Conservation (phyloP, 2,329 filamentous ascomycete species). For the Trichoderma pleuroti region DNA sequence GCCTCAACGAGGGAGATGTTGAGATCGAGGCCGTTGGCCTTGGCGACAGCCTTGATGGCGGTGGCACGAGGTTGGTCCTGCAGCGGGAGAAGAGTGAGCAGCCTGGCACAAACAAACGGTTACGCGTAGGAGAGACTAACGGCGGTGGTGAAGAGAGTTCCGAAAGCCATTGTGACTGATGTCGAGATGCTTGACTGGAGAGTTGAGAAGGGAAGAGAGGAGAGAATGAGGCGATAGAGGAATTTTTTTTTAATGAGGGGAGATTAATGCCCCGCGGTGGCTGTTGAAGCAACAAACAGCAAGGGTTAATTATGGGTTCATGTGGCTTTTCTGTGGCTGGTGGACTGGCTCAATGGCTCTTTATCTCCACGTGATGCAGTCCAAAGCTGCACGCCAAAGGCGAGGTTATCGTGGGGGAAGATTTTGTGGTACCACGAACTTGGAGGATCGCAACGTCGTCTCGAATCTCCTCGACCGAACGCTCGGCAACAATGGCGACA, state of each 20-base stretch:
- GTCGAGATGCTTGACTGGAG: slow-evolving; percentile 21
- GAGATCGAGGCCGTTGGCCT: slow-evolving; percentile 93
- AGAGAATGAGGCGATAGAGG: slow-evolving; percentile 23
- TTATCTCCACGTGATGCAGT: slow-evolving; percentile 26
- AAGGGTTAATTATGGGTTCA: not conserved
- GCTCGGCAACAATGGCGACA: slow-evolving; percentile 34
- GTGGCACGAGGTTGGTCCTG: slow-evolving; percentile 88
- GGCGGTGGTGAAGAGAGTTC: slow-evolving; percentile 88
- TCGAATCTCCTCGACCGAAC: slow-evolving; percentile 24
- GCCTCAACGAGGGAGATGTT: slow-evolving; percentile 74
- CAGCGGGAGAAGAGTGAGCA: slow-evolving; percentile 27
- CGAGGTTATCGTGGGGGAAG: slow-evolving; percentile 9
- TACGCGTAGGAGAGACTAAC: slow-evolving; percentile 49
- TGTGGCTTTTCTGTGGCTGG: slow-evolving; percentile 14
- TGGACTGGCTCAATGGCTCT: not conserved
- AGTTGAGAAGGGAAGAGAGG: slow-evolving; percentile 20
- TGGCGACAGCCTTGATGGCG: slow-evolving; percentile 86
- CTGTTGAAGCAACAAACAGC: slow-evolving; percentile 25
- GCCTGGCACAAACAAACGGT: slow-evolving; percentile 21
- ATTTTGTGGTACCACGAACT: not conserved
- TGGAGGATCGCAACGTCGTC: slow-evolving; percentile 1
- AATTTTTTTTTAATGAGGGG: slow-evolving; percentile 34
- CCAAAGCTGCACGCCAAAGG: not conserved
- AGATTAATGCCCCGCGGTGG: slow-evolving; percentile 34
- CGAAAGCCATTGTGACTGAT: slow-evolving; percentile 78